phyloP scores from a whole-genome alignment of 805 yeast genomes.

The Pachysolen tannophilus region DNA sequence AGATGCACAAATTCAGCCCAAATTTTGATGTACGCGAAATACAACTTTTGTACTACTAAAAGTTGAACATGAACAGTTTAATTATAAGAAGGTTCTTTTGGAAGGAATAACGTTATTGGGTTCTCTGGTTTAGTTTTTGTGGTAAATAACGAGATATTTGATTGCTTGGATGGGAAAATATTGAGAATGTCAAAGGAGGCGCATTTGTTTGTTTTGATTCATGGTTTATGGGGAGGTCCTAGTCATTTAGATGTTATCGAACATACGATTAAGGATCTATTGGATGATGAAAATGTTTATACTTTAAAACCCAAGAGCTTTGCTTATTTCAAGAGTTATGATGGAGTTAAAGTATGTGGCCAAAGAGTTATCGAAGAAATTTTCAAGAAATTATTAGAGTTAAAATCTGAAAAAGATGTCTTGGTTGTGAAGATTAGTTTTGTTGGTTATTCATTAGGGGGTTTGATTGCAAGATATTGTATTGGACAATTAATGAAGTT shows the following conservation, averaged over 20 bases:
- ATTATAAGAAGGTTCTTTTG: too few relatives aligned
- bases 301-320: conserved; percentile 51
- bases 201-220: conserved; percentile 67
- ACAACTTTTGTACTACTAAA: too few relatives aligned
- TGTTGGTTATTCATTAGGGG: conserved; percentile 87
- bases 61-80: too few relatives aligned
- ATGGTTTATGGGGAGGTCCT: conserved; percentile 74
- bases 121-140: too few relatives aligned
- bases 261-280: conserved; percentile 28
- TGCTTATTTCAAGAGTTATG: conserved; percentile 70
- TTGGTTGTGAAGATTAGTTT: conserved; percentile 53
- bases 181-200: conserved; percentile 16
- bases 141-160: too few relatives aligned
- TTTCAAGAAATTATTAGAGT: conserved; percentile 29
- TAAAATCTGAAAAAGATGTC: conserved; percentile 22
- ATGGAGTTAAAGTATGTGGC: conserved; percentile 73
- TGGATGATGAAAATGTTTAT: conserved; percentile 33
- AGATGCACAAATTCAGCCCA: too few relatives aligned
- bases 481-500: conserved; percentile 41
- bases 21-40: too few relatives aligned
- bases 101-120: too few relatives aligned
- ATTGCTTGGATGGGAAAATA: too few relatives aligned
- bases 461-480: conserved; percentile 72
- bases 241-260: conserved; percentile 44
- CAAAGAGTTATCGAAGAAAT: conserved; percentile 66